Conservation (phyloP, 345 rosid species). For the Eucalyptus tenuipes region DNA sequence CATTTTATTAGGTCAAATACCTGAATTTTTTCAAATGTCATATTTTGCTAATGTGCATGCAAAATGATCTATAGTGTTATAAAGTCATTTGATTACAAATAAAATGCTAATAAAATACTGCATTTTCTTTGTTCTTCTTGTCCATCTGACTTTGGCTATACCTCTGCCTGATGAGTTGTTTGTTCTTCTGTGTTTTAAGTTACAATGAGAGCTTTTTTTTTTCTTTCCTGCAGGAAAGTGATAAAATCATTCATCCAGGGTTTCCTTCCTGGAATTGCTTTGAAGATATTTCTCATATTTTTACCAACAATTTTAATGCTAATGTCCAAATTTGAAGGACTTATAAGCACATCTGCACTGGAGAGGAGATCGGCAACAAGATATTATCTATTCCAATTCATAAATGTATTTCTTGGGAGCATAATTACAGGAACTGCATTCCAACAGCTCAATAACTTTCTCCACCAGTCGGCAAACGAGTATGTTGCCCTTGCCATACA, state of each 20-base stretch:
- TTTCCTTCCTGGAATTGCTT: constrained; percentile 90
- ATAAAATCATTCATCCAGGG: constrained; percentile 88
- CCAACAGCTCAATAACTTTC: constrained; percentile 72
- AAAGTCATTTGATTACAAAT: background rate
- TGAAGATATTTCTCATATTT: constrained; percentile 81
- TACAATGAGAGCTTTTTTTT: background rate
- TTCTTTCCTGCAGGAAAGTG: constrained; percentile 36
- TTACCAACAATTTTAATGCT: constrained; percentile 79
- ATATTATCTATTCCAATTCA: constrained; percentile 71
- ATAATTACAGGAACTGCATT: constrained; percentile 89
- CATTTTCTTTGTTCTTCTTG: background rate
- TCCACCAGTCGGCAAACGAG: constrained; percentile 86
- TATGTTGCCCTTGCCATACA: constrained; percentile 18
- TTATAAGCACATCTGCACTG: constrained; percentile 44
- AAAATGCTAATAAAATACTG: background rate
- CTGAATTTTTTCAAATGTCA: background rate
- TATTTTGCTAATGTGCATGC: background rate
- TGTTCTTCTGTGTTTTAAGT: background rate
- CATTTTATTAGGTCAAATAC: background rate
- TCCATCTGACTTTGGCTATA: background rate
- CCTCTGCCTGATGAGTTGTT: background rate
- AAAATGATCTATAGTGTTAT: background rate
- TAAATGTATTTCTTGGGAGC: constrained; percentile 95
- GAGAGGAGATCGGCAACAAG: constrained; percentile 85
- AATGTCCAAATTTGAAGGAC: constrained; percentile 98